phyloP scores from a whole-genome alignment of 306 rosid genomes.

The Cotoneaster glaucophyllus region DNA sequence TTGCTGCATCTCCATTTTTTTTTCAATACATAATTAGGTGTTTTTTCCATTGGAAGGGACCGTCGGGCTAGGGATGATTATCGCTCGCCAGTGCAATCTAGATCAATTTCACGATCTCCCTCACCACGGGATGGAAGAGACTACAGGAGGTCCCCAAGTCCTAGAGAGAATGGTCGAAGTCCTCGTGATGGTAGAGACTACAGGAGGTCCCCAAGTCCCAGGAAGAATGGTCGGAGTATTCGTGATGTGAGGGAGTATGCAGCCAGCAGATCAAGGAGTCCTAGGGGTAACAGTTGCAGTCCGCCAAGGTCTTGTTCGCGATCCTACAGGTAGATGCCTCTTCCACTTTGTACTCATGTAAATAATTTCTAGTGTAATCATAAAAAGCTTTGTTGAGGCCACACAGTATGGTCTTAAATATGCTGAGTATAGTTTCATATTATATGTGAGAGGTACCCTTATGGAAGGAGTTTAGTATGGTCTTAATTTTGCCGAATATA shows the following conservation, averaged over 20 bases:
- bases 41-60: slow-evolving; percentile 37
- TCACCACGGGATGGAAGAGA: slow-evolving; percentile 19
- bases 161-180: slow-evolving; percentile 52
- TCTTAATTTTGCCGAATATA: neutral
- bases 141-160: slow-evolving; percentile 38
- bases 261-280: slow-evolving; percentile 55
- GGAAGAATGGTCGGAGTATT: slow-evolving; percentile 52
- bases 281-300: slow-evolving; percentile 36
- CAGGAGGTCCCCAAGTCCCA: slow-evolving; percentile 43
- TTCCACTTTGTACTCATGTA: neutral
- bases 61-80: slow-evolving; percentile 50
- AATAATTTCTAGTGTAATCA: neutral
- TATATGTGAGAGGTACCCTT: neutral
- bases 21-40: neutral
- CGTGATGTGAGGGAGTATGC: slow-evolving; percentile 34
- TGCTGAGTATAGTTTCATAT: neutral
- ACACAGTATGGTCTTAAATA: neutral
- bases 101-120: slow-evolving; percentile 74
- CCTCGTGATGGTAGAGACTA: slow-evolving; percentile 34
- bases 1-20: slow-evolving; percentile 3
- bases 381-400: neutral
- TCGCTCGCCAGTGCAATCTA: slow-evolving; percentile 56
- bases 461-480: neutral
- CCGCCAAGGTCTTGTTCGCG: slow-evolving; percentile 53
- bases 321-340: slow-evolving; percentile 60